Evolutionary conservation across 305 asterid species (phyloP), one percentile per base, ranked within the genome.

Genomic region (Plantago lanceolata): DNA sequence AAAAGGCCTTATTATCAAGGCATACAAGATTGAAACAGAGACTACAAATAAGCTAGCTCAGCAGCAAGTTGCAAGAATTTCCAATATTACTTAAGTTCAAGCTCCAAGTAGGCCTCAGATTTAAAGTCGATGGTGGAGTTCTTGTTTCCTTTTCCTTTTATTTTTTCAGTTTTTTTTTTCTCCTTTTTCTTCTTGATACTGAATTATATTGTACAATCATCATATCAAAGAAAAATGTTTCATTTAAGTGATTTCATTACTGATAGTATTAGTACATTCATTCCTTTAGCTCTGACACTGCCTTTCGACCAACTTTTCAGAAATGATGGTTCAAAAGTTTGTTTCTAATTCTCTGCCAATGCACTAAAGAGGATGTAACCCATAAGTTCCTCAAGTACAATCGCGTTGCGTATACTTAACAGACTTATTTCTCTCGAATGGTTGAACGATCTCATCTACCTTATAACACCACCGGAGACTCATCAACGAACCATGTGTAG

Each of bases 11-110:
- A n/a, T 55, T 40, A 40, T 28, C 44, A 37, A 19, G 52, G 64
- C 64, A 59, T 20, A 49, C 53, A 17, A 24, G 64, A 59, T 43
- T 59, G 64, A 48, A 40, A 40, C 52, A 59, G 53, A 59, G 64
- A 59, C 53, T 26, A 49, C 49, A 12, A 59, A 59, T 59, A 59
- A 59, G 52, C 52, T 59, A 20, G 64, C 64, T 59, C 51, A 43
- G 64, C 53, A 59, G 53, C 52, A 59, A 20, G 64, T 45, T 59
- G 64, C 18, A 45, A 43, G 59, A 54, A 26, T 26, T 54, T 17
- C 29, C 15, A 35, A 26, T 9, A 26, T 28, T 24, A 24, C 28
- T 24, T 24, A 24, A 37, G 20, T 43, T 43, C 12, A 19, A 59
- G 49, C 20, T 15, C 64, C 53, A 37, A 18, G 14, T 59, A 28